A percentile compares a stretch with the other conserved stretches of the same genome.
phyloP scores from a whole-genome alignment of 2,329 filamentous ascomycete genomes.

The Cordyceps cicadae region DNA sequence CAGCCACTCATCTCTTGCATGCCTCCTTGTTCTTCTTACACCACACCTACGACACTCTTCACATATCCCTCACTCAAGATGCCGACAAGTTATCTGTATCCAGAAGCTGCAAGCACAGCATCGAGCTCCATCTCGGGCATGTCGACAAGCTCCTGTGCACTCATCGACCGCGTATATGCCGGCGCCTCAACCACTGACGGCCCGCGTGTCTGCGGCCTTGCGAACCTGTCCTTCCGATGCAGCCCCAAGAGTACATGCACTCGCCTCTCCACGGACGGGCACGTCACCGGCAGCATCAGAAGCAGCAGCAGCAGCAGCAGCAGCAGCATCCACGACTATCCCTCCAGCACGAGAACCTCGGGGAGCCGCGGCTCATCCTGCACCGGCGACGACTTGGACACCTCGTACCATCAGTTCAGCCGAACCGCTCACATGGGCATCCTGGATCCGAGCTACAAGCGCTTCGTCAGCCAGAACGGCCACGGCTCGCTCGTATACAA shows the following conservation, averaged over 20 bases:
- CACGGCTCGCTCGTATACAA: slow-evolving; percentile 16
- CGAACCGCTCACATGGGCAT: slow-evolving; percentile 18
- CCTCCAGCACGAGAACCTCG: neutral
- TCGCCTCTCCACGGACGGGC: neutral
- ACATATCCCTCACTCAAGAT: neutral
- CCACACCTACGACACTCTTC: neutral
- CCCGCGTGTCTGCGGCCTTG: neutral
- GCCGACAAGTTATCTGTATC: slow-evolving; percentile 6
- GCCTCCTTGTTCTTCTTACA: neutral
- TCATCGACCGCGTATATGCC: slow-evolving; percentile 6
- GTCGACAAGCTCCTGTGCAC: slow-evolving; percentile 4
- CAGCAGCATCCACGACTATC: slow-evolving; percentile 6
- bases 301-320: neutral
- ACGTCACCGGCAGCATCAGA: neutral
- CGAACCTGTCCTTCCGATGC: slow-evolving; percentile 8
- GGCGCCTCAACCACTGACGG: neutral
- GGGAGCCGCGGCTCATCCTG: neutral
- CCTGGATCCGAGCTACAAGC: slow-evolving; percentile 16
- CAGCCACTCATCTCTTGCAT: neutral
- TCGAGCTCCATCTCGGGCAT: slow-evolving; percentile 8
- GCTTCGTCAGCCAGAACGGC: slow-evolving; percentile 15
- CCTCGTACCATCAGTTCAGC: slow-evolving; percentile 14
- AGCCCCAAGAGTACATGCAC: neutral
- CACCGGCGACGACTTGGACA: slow-evolving; percentile 2
- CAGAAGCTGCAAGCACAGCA: neutral